phyloP scores from a whole-genome alignment of 2,329 filamentous ascomycete species.

The Corinectria fuckeliana region DNA sequence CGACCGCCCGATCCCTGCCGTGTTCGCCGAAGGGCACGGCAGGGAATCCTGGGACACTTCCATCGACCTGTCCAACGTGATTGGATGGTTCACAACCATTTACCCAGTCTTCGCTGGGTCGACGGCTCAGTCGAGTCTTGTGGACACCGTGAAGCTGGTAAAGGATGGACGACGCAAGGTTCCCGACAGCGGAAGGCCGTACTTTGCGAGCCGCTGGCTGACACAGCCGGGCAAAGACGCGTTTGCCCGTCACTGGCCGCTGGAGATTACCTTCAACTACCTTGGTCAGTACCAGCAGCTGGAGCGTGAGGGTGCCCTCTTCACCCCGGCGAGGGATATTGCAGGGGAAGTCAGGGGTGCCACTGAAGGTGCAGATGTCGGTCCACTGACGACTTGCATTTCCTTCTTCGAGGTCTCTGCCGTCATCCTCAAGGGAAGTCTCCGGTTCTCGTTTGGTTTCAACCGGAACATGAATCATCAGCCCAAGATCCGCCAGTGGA shows the following conservation, averaged over 20 bases:
- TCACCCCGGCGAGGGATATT: conserved; percentile 25
- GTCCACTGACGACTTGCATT: conserved; percentile 38
- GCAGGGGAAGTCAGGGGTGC: conserved; percentile 26
- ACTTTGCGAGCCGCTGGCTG: conserved; percentile 30
- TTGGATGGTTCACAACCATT: conserved; percentile 50
- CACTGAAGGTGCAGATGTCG: conserved; percentile 21
- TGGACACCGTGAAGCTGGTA: conserved; percentile 27
- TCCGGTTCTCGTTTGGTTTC: conserved; percentile 53
- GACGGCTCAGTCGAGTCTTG: background rate
- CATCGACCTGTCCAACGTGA: conserved; percentile 41
- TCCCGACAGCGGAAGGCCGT: conserved; percentile 21
- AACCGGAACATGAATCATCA: conserved; percentile 49
- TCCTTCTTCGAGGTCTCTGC: conserved; percentile 56
- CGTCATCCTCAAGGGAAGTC: conserved; percentile 50
- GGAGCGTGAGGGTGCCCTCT: conserved; percentile 35
- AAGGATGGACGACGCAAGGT: conserved; percentile 28
- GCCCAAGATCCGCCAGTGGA: conserved; percentile 43
- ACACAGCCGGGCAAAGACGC: conserved; percentile 5
- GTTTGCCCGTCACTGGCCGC: conserved; percentile 29
- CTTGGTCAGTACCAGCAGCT: conserved; percentile 40
- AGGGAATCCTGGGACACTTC: conserved; percentile 40
- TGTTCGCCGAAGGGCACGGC: conserved; percentile 47
- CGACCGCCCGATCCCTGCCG: conserved; percentile 35
- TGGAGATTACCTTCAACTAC: conserved; percentile 40
- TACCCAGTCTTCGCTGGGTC: conserved; percentile 37